phyloP scores from a whole-genome alignment of 1,284 basidiomycete genomes.

The Cryptococcus wingfieldii region DNA sequence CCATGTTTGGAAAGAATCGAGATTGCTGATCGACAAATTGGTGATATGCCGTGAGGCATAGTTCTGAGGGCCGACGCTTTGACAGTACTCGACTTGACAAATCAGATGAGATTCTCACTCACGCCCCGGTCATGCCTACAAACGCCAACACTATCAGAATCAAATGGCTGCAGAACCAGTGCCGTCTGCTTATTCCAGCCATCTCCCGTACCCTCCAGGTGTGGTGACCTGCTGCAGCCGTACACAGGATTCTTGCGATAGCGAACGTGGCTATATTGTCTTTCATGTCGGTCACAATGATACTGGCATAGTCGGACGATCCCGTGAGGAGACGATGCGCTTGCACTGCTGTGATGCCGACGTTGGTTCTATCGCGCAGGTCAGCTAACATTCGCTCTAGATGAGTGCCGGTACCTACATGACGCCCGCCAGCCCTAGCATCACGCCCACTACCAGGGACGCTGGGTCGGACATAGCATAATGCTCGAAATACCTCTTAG shows the following conservation, averaged over 20 bases:
- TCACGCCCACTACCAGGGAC: not conserved
- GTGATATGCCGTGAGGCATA: not conserved
- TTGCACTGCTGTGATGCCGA: conserved; percentile 2
- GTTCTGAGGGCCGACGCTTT: not conserved
- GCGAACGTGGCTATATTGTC: conserved; percentile 1
- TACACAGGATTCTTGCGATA: not conserved
- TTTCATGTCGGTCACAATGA: not conserved
- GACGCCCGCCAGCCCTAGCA: not conserved
- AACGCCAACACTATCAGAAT: not conserved
- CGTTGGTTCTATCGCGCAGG: not conserved
- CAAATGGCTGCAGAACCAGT: not conserved
- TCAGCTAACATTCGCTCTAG: not conserved
- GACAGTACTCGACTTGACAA: too few species aligned
- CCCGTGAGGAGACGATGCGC: not conserved
- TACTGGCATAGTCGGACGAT: not conserved
- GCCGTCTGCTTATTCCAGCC: not conserved
- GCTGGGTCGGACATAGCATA: not conserved
- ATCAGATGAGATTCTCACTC: not conserved
- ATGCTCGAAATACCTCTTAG: not conserved
- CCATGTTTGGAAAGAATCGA: conserved; percentile 1
- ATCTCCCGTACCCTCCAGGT: conserved; percentile 5
- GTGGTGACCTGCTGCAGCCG: not conserved
- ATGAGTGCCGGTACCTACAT: not conserved
- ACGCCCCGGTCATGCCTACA: not conserved
- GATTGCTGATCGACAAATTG: not conserved